phyloP scores from a whole-genome alignment of 2,329 filamentous ascomycete genomes.

The Hirsutella thompsonii region DNA sequence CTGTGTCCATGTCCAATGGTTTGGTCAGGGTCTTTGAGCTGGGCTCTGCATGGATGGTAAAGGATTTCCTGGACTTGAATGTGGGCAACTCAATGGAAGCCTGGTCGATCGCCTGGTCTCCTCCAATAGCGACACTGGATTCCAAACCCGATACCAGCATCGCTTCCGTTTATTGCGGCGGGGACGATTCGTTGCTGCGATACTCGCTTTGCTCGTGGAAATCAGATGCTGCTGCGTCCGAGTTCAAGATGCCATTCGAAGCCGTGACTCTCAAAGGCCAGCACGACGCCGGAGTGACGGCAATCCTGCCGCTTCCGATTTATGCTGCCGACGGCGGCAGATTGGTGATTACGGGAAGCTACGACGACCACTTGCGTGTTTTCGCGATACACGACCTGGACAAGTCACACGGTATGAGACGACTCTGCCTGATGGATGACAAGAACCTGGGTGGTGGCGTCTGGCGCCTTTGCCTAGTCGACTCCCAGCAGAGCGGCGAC shows the following conservation, averaged over 20 bases:
- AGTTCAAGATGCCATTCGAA: conserved; percentile 9
- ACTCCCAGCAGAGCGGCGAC: conserved; percentile 9
- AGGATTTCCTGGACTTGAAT: conserved; percentile 20
- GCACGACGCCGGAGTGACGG: conserved; percentile 76
- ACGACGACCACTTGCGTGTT: conserved; percentile 73
- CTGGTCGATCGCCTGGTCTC: conserved; percentile 57
- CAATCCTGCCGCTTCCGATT: conserved; percentile 58
- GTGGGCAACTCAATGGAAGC: conserved; percentile 50
- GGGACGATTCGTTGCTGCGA: conserved; percentile 58
- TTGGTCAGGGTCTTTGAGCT: conserved; percentile 43
- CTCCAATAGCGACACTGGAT: conserved; percentile 8
- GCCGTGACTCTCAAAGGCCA: conserved; percentile 24
- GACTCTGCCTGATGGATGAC: conserved; percentile 45
- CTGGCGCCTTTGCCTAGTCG: conserved; percentile 65
- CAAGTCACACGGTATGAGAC: conserved; percentile 25
- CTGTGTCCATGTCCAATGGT: conserved; percentile 59
- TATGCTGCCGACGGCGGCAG: conserved; percentile 28
- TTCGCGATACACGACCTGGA: conserved; percentile 34
- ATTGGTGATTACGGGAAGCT: conserved; percentile 74
- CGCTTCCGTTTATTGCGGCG: conserved; percentile 50
- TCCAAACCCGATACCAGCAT: conserved; percentile 10
- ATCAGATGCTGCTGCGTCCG: conserved; percentile 1
- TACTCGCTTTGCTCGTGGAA: conserved; percentile 21
- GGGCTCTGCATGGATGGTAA: conserved; percentile 26
- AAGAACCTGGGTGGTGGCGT: conserved; percentile 66